phyloP scores from a whole-genome alignment of 1,139 yeast species.

The Yamadazyma membranifaciens region DNA sequence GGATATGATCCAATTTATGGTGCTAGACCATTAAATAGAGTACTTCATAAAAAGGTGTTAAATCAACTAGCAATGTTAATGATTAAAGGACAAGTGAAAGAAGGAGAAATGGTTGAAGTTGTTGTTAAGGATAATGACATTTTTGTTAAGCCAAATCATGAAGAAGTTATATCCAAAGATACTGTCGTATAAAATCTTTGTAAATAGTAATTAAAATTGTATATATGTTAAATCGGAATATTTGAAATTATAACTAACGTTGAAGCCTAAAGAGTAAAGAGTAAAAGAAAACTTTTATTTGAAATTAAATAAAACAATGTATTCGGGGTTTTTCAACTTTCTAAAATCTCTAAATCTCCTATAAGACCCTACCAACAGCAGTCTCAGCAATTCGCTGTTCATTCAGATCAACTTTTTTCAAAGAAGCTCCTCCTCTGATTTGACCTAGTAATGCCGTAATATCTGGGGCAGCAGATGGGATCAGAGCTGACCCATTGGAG shows the following conservation, averaged over 20 bases:
- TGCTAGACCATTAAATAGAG: conserved; percentile 92
- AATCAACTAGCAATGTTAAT: conserved; percentile 83
- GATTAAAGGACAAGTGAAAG: conserved; percentile 74
- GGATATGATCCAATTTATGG: conserved; percentile 94
- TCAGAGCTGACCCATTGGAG: conserved; percentile 19
- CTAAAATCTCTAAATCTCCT: conserved; percentile 7
- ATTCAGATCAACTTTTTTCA: conserved; percentile 47
- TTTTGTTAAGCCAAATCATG: conserved; percentile 50
- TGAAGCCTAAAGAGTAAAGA: too few species aligned
- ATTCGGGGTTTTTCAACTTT: not conserved
- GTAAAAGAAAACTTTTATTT: conserved; percentile 1
- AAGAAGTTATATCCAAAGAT: conserved; percentile 13
- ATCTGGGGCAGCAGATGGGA: conserved; percentile 31
- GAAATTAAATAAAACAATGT: conserved; percentile 4
- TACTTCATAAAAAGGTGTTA: conserved; percentile 75
- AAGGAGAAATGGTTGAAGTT: conserved; percentile 61
- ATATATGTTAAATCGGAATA: too few species aligned
- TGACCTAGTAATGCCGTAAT: conserved; percentile 54
- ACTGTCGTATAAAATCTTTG: not conserved
- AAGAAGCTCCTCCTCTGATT: conserved; percentile 50
- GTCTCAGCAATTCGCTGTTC: conserved; percentile 45
- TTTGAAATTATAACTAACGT: too few species aligned
- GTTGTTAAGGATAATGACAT: conserved; percentile 26
- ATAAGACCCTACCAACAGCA: conserved; percentile 51
- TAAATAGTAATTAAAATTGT: not conserved